Evolutionary conservation across 306 rosid genomes (phyloP), one percentile per base, ranked within the genome.

Genomic region (Phaseolus lunatus): DNA sequence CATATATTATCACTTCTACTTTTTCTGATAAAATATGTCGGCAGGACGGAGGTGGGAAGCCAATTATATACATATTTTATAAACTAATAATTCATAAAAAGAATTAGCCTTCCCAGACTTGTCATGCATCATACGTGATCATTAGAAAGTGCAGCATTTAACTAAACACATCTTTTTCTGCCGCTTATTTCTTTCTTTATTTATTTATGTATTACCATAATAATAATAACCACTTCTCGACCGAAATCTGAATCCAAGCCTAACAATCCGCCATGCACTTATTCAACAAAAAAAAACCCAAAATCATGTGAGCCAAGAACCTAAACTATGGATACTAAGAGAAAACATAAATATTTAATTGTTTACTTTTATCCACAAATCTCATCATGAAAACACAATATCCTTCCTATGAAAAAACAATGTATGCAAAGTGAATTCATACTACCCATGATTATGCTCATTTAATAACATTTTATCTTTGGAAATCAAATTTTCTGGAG

Each of bases 1-100:
- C 35, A 23, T 27, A 20, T 5, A 62, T 14, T 67, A 52, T 7
- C 3, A 39, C 13, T 39, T 9, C 44, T 14, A 66, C 44, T 18
- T 63, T 64, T 72, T 53, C 68, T 18, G 67, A 70, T 63, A 37
- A 63, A 52, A 27, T 53, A 29, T 65, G 68, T 73, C 79, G 68
- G 78, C 56, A 45, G 35, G 77, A 61, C 58, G 37, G 73, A 63
- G 48, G 29, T 64, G 52, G 52, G 80, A 76, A 48, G 64, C 37
- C 26, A 49, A 69, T 58, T 76, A 44, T 50, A 78, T 15, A 58
- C 53, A 43, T 70, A 61, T 37, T 61, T 61, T 59, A 79, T 61
- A 7, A 35, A 61, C 65, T 54, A 72, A 79, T 63, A 79, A 72
- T 49, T 72, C 73, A 62, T 37, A 24, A 72, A 79, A 37, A 12